Evolutionary conservation across 2,329 filamentous ascomycete genomes (phyloP).

Genomic region (Chaetomiaceae sp.): DNA sequence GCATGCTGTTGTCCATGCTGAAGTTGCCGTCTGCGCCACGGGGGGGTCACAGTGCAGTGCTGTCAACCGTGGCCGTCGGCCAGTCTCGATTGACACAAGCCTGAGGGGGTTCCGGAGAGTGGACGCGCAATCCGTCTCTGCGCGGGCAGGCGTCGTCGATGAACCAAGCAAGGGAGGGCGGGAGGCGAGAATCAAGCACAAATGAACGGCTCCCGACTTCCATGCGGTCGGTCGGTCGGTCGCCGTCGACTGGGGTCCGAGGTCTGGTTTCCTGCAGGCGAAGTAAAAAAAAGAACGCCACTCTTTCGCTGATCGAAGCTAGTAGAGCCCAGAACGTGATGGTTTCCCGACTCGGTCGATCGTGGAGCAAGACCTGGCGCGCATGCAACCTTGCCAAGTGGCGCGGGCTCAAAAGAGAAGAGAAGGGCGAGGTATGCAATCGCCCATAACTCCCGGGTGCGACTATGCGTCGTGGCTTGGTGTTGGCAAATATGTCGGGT

Average conservation of each 20-base stretch:
- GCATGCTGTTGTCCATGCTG: conserved; percentile 39
- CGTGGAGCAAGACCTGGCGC: not conserved
- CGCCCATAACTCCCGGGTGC: conserved; percentile 7
- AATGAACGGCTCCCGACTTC: not conserved
- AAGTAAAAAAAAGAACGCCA: too few species aligned
- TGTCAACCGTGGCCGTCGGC: conserved; percentile 8
- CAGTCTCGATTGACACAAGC: not conserved
- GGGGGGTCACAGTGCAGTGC: conserved; percentile 11
- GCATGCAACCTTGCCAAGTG: not conserved
- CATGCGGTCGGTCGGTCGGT: not conserved
- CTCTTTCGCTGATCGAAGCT: too few species aligned
- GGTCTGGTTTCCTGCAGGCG: not conserved
- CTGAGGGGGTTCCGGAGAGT: too few species aligned
- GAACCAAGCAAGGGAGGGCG: not conserved
- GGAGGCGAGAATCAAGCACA: not conserved
- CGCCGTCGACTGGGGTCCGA: not conserved
- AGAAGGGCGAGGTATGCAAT: not conserved
- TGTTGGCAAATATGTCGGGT: not conserved
- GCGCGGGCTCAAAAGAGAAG: conserved; percentile 6
- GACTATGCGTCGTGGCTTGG: not conserved
- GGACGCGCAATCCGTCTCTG: too few species aligned
- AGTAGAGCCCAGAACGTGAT: too few species aligned
- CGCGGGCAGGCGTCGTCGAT: too few species aligned
- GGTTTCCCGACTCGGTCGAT: not conserved
- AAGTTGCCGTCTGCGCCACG: conserved; percentile 13